phyloP scores from a whole-genome alignment of 1,139 yeast genomes.

The Debaryomyces subglobosus region DNA sequence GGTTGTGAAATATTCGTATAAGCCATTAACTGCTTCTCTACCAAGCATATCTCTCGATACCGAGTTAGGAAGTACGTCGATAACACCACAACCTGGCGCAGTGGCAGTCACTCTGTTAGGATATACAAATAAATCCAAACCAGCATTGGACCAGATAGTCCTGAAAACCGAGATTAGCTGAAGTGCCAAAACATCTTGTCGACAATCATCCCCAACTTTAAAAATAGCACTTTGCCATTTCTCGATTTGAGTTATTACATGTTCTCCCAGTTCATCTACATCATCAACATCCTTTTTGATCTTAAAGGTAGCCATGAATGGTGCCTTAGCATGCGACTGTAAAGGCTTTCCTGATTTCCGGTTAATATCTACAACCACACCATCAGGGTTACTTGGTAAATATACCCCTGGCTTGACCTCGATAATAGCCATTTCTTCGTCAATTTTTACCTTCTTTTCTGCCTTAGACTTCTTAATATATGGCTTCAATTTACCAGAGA shows the following conservation, averaged over 20 bases:
- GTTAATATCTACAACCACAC: constrained; percentile 87
- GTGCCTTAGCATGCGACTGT: constrained; percentile 98
- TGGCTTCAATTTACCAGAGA: constrained; percentile 93
- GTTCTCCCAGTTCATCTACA: constrained; percentile 47
- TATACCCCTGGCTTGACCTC: constrained; percentile 83
- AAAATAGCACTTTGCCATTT: constrained; percentile 95
- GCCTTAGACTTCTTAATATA: constrained; percentile 92
- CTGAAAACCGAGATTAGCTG: constrained; percentile 91
- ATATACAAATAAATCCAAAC: constrained; percentile 86
- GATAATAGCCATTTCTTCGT: constrained; percentile 89
- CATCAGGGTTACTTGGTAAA: constrained; percentile 96
- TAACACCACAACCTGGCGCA: constrained; percentile 98
- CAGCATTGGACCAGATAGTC: constrained; percentile 85
- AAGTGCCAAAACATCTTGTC: constrained; percentile 94
- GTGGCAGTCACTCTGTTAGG: constrained; percentile 98
- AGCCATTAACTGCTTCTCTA: constrained; percentile 96
- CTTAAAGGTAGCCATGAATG: constrained; percentile 94
- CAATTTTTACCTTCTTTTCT: constrained; percentile 94
- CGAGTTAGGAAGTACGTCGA: constrained; percentile 94
- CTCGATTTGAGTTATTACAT: constrained; percentile 43
- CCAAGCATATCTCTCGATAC: constrained; percentile 98
- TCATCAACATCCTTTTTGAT: constrained; percentile 61
- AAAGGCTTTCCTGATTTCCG: constrained; percentile 93
- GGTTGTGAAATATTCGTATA: constrained; percentile 87
- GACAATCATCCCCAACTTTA: constrained; percentile 98